Percentiles rank a stretch among this genome's conserved stretches.
phyloP scores from a whole-genome alignment of 1,139 yeast genomes.

The Debaryomyces psychrophilus region DNA sequence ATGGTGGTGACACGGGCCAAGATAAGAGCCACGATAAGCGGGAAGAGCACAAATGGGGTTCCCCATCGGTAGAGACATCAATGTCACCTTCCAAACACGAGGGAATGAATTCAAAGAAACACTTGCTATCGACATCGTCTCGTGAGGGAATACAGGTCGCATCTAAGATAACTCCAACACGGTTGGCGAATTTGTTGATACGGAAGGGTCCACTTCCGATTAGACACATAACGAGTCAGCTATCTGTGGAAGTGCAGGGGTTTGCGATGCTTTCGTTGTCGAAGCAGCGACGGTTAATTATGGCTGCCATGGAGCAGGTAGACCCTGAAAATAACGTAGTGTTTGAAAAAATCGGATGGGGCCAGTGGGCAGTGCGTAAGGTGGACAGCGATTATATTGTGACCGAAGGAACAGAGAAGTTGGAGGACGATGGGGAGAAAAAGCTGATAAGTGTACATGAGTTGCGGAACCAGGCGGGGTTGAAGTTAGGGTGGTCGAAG shows the following conservation, averaged over 20 bases:
- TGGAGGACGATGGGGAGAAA: slow-evolving; percentile 25
- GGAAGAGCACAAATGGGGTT: neutral
- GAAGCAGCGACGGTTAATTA: slow-evolving; percentile 86
- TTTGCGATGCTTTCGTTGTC: slow-evolving; percentile 81
- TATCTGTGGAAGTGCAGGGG: slow-evolving; percentile 74
- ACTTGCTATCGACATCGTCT: slow-evolving; percentile 70
- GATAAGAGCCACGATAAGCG: slow-evolving; percentile 5
- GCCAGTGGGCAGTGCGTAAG: slow-evolving; percentile 88
- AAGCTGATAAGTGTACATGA: slow-evolving; percentile 42
- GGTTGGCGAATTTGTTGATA: slow-evolving; percentile 68
- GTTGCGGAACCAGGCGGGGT: slow-evolving; percentile 42
- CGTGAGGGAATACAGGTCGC: slow-evolving; percentile 92
- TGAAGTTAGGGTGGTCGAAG: slow-evolving; percentile 51
- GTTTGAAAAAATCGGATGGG: slow-evolving; percentile 97
- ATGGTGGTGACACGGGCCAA: neutral
- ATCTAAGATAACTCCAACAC: slow-evolving; percentile 77
- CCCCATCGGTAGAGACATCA: neutral
- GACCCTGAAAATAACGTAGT: slow-evolving; percentile 65
- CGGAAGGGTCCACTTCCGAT: slow-evolving; percentile 88
- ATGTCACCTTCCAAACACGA: slow-evolving; percentile 5
- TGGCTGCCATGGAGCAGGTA: slow-evolving; percentile 76
- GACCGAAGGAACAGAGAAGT: slow-evolving; percentile 43
- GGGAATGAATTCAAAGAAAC: slow-evolving; percentile 20
- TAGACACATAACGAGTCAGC: slow-evolving; percentile 81
- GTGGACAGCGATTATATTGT: slow-evolving; percentile 55